phyloP scores from a whole-genome alignment of 78 protist genomes.

The Cavenderia fasciculata region DNA sequence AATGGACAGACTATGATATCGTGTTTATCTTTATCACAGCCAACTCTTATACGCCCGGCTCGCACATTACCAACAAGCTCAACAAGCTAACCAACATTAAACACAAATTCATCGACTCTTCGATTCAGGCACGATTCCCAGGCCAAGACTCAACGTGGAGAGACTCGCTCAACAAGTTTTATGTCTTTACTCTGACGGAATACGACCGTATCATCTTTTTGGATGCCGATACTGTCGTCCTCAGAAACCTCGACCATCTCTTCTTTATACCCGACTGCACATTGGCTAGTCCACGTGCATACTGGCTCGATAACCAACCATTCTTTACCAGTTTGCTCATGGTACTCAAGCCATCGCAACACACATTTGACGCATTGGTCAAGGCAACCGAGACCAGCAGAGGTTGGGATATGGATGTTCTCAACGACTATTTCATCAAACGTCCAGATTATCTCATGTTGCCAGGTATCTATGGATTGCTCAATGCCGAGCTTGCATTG shows the following conservation, averaged over 20 bases:
- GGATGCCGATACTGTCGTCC: not conserved
- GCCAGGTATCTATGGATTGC: slow-evolving; percentile 5
- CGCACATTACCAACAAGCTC: not conserved
- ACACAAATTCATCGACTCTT: not conserved
- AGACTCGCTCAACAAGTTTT: not conserved
- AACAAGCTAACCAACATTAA: not conserved
- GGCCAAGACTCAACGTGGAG: not conserved
- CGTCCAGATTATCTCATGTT: not conserved
- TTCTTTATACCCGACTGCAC: not conserved
- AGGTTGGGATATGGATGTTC: slow-evolving; percentile 3
- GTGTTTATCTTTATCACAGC: not conserved
- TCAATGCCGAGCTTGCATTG: not conserved
- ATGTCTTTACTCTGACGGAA: not conserved
- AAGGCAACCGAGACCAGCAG: not conserved
- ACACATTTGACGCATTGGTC: not conserved
- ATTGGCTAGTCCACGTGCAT: not conserved
- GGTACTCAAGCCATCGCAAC: not conserved
- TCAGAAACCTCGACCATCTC: not conserved
- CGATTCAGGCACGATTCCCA: not conserved
- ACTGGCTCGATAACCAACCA: not conserved
- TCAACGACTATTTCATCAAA: not conserved
- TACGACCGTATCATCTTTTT: not conserved
- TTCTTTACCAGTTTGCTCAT: not conserved
- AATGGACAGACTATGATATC: not conserved
- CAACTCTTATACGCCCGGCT: no score